Evolutionary conservation across 345 rosid species (phyloP).

Genomic region (Eucalyptus polybractea): DNA sequence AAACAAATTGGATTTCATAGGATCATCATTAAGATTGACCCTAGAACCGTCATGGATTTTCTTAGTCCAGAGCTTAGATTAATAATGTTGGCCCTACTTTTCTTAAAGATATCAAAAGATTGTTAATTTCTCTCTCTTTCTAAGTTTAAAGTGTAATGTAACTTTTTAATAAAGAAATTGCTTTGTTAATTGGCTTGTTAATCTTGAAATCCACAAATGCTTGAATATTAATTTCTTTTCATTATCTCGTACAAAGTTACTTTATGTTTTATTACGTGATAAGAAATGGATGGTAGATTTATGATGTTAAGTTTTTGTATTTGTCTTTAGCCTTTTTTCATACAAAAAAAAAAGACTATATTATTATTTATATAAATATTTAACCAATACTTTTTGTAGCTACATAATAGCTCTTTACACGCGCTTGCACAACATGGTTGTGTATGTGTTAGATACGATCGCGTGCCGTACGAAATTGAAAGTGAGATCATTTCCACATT

Average conservation of each 20-base stretch:
- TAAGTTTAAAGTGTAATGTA: too few relatives aligned
- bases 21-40: not conserved
- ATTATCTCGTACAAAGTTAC: too few relatives aligned
- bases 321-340: too few relatives aligned
- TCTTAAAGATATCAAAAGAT: not conserved
- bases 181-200: not conserved
- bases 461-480: not conserved
- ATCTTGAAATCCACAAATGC: not conserved
- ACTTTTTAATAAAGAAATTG: not conserved
- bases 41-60: not conserved
- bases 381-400: not conserved
- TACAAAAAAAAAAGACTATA: too few relatives aligned
- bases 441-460: not conserved
- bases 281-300: too few relatives aligned
- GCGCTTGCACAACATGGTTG: not conserved
- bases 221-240: not conserved
- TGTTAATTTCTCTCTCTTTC: not conserved
- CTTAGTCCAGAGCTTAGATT: not conserved
- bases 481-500: not conserved
- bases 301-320: too few relatives aligned
- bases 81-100: not conserved
- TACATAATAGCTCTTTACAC: not conserved
- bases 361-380: too few relatives aligned
- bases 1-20: not conserved
- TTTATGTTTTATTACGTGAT: too few relatives aligned